Base-by-base conservation (phyloP, 169 alveolate species). In the Plasmodium yoelii region DNA sequence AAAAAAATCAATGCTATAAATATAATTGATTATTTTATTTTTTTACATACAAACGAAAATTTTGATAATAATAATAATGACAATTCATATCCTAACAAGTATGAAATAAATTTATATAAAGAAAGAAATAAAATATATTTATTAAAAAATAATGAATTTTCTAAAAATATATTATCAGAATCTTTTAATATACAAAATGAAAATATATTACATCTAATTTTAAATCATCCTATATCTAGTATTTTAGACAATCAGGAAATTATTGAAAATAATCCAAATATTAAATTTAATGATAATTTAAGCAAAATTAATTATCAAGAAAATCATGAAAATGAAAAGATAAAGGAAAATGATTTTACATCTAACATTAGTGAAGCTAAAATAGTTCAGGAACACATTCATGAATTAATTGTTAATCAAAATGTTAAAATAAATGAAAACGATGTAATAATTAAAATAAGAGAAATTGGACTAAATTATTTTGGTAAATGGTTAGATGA, bases 161-260 rank as follows among this genome's bases (percentile, higher is more conserved):
- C 92, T 19, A 93, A 93, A 82, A 71, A 67, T 47, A 67, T 89
- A 10, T 82, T 93, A 24, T 74, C 88, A 15, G 96, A 93, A 63
- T 95, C 96, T 0, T 93, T 93, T 65, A 80, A 87, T 61, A 84
- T 84, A 1, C 87, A 87, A 71, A 92, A 93, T 55, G 93, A 87
- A 53, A 72, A 92, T 60, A 87, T 93, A n/a, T 64, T 93, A 44
- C 94, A 90, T 28, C 72, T 91, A 18, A 80, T 93, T 60, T 80
- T 93, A 55, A 93, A 82, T 49, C 96, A 93, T 44, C 96, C 96
- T 10, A 82, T 82, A 7, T 82, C 90, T 7, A 68, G 77, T 28
- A 82, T 82, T 7, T 44, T 82, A 18, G 90, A 82, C 51, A 59
- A 82, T 18, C 82, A 53, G 13, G 65, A 67, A 22, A 18, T 18